Conservation (phyloP, 1,284 basidiomycete species). For the Boletellus sp. region DNA sequence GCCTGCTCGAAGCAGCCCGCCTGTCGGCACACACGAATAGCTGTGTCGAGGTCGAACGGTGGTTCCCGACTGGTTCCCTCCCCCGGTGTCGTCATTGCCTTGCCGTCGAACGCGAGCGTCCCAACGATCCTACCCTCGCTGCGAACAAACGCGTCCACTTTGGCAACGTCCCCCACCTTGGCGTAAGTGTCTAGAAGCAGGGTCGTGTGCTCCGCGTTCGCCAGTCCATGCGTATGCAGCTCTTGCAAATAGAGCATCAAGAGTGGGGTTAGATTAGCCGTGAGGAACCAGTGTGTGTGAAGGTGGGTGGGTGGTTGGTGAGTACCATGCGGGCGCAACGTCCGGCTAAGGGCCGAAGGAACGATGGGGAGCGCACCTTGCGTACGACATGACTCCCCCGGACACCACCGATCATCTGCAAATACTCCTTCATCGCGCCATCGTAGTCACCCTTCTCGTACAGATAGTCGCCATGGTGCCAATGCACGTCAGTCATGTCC, state of each 20-base stretch:
- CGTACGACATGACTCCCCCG: constrained; percentile 96
- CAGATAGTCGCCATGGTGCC: constrained; percentile 88
- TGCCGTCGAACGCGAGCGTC: constrained; percentile 16
- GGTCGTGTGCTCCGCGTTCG: constrained; percentile 96
- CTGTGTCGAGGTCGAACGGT: constrained; percentile 96
- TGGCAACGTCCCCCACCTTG: constrained; percentile 87
- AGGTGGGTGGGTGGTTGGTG: constrained; percentile 8
- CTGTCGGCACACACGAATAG: constrained; percentile 93
- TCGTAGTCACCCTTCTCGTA: constrained; percentile 93
- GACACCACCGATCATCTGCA: constrained; percentile 85
- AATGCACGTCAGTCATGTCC: constrained; percentile 82
- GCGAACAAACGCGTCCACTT: constrained; percentile 91
- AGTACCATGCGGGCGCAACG: not conserved
- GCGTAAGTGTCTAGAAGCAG: constrained; percentile 95
- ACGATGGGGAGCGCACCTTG: constrained; percentile 55
- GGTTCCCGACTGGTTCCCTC: constrained; percentile 58
- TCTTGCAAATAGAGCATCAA: constrained; percentile 96
- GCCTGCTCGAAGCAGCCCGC: constrained; percentile 96
- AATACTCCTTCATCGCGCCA: constrained; percentile 87
- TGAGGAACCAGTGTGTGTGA: constrained; percentile 69
- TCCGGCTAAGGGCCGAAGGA: too few relatives aligned
- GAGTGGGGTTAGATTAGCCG: constrained; percentile 93
- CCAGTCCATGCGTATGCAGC: constrained; percentile 83
- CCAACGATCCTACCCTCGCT: constrained; percentile 56
- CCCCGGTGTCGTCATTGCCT: constrained; percentile 29